Base-by-base conservation (phyloP, 2,329 filamentous ascomycete species). In the Atkinsonella texensis region DNA sequence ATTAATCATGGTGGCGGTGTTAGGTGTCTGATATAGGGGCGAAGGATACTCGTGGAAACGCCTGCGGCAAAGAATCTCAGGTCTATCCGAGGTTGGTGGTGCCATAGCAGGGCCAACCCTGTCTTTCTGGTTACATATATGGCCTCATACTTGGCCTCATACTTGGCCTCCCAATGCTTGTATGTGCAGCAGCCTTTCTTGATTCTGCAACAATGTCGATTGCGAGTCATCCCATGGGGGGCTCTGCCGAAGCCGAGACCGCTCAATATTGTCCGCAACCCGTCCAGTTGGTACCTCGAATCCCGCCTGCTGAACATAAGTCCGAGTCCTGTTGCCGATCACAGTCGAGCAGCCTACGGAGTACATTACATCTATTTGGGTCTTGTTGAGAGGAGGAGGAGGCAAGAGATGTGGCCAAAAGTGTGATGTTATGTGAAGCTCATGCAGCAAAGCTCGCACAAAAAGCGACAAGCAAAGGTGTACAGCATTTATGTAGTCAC, bases 61-160 rank as follows among this genome's bases (percentile, higher is more conserved):
- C 13, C 31, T 28, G 23, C 41, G 20, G 23, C 39, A n/a, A 49
- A 28, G 28, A 33, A 33, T 10, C 20, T 39, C 8, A 15, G 10
- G 31, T 12, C 46, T 23, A 41, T 41, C 32, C 41, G 43, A 38
- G 17, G 18, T 13, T 28, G 44, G 23, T 49, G 41, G 41, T 52
- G 35, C 39, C 31, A 35, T 46, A 46, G 20, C 35, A 35, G 42
- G 51, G 46, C 42, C 40, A 41, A 52, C 42, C 17, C 20, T 49
- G 31, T 23, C 38, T 33, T 41, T 52, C 35, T 33, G 51, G 51
- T 33, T 46, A 40, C 46, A 49, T 52, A 17, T 49, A n/a, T 46
- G 51, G 51, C 51, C 46, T 46, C 46, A 52, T 44, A 15, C 33
- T 41, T 52, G 35, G 51, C 15, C 28, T 28, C 20, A 23, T 2